Percentiles rank a stretch among this genome's conserved stretches.
Conservation (phyloP, 73 alveolate species). For the Paramecium biaurelia region DNA sequence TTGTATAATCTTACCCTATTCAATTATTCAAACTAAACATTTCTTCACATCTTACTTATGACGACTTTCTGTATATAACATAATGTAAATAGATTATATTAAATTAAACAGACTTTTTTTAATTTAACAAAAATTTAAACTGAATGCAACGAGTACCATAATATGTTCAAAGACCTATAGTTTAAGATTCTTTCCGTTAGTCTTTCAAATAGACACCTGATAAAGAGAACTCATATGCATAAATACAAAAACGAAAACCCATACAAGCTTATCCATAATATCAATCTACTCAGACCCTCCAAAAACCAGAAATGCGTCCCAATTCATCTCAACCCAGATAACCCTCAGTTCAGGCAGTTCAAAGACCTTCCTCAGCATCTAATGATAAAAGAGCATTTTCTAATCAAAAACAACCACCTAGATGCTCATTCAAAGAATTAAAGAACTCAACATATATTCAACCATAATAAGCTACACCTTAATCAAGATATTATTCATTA, state of each 20-base stretch:
- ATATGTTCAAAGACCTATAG: neutral
- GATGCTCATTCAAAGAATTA: conserved; percentile 31
- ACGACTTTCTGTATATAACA: neutral
- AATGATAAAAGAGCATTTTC: conserved; percentile 25
- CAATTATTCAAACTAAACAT: too few relatives aligned
- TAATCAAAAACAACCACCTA: neutral
- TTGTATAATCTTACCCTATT: too few relatives aligned
- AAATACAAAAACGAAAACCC: conserved; percentile 22
- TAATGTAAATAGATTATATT: neutral
- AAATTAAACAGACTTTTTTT: conserved; percentile 38
- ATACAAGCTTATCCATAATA: conserved; percentile 1
- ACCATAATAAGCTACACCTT: neutral
- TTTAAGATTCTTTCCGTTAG: conserved; percentile 20
- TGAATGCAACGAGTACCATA: conserved; percentile 45
- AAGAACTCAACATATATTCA: conserved; percentile 24
- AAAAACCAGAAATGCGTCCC: conserved; percentile 49
- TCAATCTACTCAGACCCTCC: neutral
- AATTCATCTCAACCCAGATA: neutral
- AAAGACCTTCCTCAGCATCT: conserved; percentile 55
- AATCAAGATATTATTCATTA: conserved; percentile 38
- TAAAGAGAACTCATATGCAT: conserved; percentile 41
- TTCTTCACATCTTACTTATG: neutral
- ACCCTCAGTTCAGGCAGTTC: conserved; percentile 7
- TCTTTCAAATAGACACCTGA: conserved; percentile 24
- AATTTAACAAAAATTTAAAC: conserved; percentile 7